These are phyloP conservation scores for Pyrenopolyporus hunteri DNA, from an alignment of 495 filamentous ascomycete species.

Conservation along the genomic window DNA sequence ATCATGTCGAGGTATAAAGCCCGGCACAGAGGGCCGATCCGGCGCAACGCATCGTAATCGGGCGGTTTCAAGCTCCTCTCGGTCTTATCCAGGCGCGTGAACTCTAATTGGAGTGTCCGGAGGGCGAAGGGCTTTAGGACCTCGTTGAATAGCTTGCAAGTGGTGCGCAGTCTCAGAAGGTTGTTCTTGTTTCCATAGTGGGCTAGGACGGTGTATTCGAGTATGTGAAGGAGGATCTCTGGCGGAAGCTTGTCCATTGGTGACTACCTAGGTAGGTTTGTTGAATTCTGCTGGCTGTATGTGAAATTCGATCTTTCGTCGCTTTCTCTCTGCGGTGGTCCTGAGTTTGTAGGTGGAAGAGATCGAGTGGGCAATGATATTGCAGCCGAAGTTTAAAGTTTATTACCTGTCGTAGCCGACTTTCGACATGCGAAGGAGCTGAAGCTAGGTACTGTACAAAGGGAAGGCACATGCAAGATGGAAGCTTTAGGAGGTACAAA, in stretches of 20 bases:
- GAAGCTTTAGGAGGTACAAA: too few species aligned
- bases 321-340: not conserved
- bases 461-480: too few species aligned
- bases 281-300: not conserved
- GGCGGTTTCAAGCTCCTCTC: slow-evolving; percentile 6
- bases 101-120: slow-evolving; percentile 37
- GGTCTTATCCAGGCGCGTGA: slow-evolving; percentile 32
- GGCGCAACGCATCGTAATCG: slow-evolving; percentile 25
- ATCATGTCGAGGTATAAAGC: slow-evolving; percentile 40
- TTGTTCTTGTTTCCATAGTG: slow-evolving; percentile 25
- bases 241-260: slow-evolving; percentile 21
- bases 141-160: slow-evolving; percentile 37
- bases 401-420: too few species aligned
- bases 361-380: too few species aligned
- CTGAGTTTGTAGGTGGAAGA: too few species aligned
- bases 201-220: slow-evolving; percentile 17
- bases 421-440: too few species aligned
- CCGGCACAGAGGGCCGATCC: slow-evolving; percentile 27
- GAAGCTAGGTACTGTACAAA: too few species aligned
- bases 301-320: not conserved
- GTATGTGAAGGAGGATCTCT: slow-evolving; percentile 26
- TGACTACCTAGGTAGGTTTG: not conserved
- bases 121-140: slow-evolving; percentile 35
- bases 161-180: slow-evolving; percentile 31
- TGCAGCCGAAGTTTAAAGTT: too few species aligned